Evolutionary conservation across 768 basidiomycete genomes (phyloP), one percentile per base, ranked within the genome.

Genomic region (Podaxis rugospora): DNA sequence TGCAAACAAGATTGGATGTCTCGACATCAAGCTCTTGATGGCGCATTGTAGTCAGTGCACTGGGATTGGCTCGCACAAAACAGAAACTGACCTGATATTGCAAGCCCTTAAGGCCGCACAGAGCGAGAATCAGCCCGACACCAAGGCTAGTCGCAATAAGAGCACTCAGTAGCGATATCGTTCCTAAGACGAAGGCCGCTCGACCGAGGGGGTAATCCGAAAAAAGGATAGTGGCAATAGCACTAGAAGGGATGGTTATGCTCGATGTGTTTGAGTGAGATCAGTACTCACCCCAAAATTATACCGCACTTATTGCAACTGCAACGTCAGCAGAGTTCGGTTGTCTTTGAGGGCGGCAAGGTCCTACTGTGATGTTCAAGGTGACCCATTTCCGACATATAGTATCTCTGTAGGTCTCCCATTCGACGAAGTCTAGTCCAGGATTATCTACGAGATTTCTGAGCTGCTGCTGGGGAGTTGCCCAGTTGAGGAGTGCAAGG

Each of bases 321-420:
- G 18, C 9, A 40, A 13, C 37, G 35, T 54, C 52, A 39, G 52
- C 47, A 49, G 7, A 18, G n/a, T 2, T 21, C 21, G 3, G 27
- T 6, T 23, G 21, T 37, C 21, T 36, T 18, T 21, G 5, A 54
- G 21, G 21, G 52, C 13, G 9, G 13, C 37, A 23, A 37, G 35
- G 23, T 10, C 52, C 9, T 40, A 54, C 37, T 39, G 37, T 54
- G 23, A 54, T 14, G 37, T 23, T 54, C 35, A 54, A 54, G 35
- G 35, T 54, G 18, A 54, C 52, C 52, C 52, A 54, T 32, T 54
- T 54, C 18, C 52, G 37, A 14, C 52, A 54, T 18, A 25, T 54
- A 9, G 36, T 37, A 40, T 54, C 52, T 39, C 52, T 54, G 36
- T 40, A 54, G 16, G 7, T 6, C 14, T 54, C 52, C 52, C 52